These are phyloP conservation scores for Xylaria acuta DNA, from an alignment of 495 filamentous ascomycete species.

Conservation along the genomic window DNA sequence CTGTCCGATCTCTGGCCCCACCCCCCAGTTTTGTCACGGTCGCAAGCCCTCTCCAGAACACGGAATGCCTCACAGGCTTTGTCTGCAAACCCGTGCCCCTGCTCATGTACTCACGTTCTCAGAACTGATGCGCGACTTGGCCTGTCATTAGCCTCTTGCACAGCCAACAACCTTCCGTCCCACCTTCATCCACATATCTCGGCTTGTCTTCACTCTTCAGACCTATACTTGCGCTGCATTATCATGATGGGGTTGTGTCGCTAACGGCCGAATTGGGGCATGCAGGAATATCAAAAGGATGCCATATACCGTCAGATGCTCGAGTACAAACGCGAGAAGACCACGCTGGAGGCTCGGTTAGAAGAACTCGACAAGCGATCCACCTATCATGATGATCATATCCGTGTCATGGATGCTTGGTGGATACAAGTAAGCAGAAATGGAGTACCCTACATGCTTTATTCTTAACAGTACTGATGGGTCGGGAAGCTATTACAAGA, in stretches of 20 bases:
- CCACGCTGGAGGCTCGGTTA: constrained; percentile 74
- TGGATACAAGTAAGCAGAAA: constrained; percentile 76
- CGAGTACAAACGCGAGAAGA: constrained; percentile 91
- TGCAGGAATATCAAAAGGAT: constrained; percentile 94
- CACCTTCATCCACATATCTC: constrained; percentile 26
- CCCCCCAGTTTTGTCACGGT: constrained; percentile 23
- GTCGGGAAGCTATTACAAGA: constrained; percentile 79
- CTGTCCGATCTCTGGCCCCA: constrained; percentile 18
- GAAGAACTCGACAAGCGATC: constrained; percentile 77
- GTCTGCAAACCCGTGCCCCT: constrained; percentile 17
- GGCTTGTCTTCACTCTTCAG: constrained; percentile 19
- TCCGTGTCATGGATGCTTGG: constrained; percentile 89
- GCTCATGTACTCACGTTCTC: constrained; percentile 42
- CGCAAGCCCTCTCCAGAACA: constrained; percentile 33
- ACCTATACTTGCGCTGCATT: constrained; percentile 34
- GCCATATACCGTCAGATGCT: constrained; percentile 97
- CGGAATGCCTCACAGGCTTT: neutral
- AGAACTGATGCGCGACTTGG: constrained; percentile 42
- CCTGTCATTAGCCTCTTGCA: constrained; percentile 32
- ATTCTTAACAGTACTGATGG: constrained; percentile 10
- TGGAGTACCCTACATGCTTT: neutral
- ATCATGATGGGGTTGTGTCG: constrained; percentile 31
- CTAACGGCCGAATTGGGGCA: constrained; percentile 44
- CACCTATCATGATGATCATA: constrained; percentile 85
- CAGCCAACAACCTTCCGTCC: constrained; percentile 19